Evolutionary conservation across 805 yeast genomes (phyloP), one percentile per base, ranked within the genome.

Genomic region (Yarrowia sp.): DNA sequence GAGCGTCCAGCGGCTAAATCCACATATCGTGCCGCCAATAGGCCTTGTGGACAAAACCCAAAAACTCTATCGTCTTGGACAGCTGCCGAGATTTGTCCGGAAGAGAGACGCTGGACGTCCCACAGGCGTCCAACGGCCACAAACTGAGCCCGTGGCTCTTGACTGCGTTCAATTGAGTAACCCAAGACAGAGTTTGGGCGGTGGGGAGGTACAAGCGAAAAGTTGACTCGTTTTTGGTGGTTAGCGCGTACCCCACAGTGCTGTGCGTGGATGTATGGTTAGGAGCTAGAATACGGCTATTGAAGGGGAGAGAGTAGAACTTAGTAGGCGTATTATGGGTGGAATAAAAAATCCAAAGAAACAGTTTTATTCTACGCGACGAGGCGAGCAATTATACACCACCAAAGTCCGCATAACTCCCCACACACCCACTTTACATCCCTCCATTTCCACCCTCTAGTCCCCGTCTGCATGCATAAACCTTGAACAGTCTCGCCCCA

Each of bases 51-150:
- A 10, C 16, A 3, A 44, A 46, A 46, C 32, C 36, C 35, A 46
- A 46, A 46, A 32, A 21, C 14, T n/a, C 24, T 32, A 48, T 48
- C 54, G 19, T 9, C 16, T 9, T 5, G 17, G 26, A 17, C 26
- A 19, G 7, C 24, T 6, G 54, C 54, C 54, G 54, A 48, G 54
- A 48, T 32, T 32, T 48, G 38, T 8, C 54, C 54, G 54, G 36
- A 21, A 14, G 10, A 30, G 38, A 16, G n/a, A 8, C 6, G 3
- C 16, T 24, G 17, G 24, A 17, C 28, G 4, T 14, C 12, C 7
- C 17, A 10, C 11, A 22, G 17, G 17, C 17, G 16, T 12, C 8
- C 11, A 3, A 8, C 2, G 28, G 49, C 35, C 51, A 44, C 51
- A 44, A 44, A 44, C 22, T 3, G 11, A 9, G 6, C 16, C 22